Conservation (phyloP, 1,284 basidiomycete species). For the Malassezia slooffiae region DNA sequence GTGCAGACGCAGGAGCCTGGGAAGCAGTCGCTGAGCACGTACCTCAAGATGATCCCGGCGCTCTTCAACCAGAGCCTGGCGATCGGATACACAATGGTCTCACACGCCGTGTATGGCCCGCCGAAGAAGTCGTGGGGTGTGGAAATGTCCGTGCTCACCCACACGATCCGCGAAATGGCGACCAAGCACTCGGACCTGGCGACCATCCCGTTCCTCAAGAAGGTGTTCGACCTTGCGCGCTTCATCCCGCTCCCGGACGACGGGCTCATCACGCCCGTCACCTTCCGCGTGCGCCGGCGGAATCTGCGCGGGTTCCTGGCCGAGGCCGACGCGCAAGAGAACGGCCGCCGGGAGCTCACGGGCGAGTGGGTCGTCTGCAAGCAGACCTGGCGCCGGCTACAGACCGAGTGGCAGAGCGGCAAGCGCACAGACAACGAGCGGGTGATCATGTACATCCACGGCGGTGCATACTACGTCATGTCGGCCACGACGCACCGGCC, state of each 20-base stretch:
- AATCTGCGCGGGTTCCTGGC: constrained; percentile 65
- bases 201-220: constrained; percentile 60
- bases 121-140: constrained; percentile 75
- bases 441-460: constrained; percentile 86
- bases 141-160: constrained; percentile 54
- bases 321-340: constrained; percentile 62
- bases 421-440: constrained; percentile 55
- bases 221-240: constrained; percentile 67
- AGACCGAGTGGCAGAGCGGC: constrained; percentile 59
- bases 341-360: constrained; percentile 65
- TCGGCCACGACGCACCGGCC: constrained; percentile 86
- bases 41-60: constrained; percentile 41
- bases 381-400: constrained; percentile 74
- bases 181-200: constrained; percentile 66
- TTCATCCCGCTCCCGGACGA: constrained; percentile 82
- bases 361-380: constrained; percentile 96
- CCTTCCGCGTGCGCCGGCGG: constrained; percentile 68
- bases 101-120: constrained; percentile 55
- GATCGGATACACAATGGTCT: constrained; percentile 40
- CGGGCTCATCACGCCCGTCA: constrained; percentile 87
- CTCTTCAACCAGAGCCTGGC: constrained; percentile 39
- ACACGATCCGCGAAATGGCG: constrained; percentile 73
- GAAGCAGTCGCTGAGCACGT: constrained; percentile 32
- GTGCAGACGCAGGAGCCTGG: constrained; percentile 21
- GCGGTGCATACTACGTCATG: constrained; percentile 90